Evolutionary conservation across 495 filamentous ascomycete species (phyloP).

Genomic region (Lichina pygmaea): DNA sequence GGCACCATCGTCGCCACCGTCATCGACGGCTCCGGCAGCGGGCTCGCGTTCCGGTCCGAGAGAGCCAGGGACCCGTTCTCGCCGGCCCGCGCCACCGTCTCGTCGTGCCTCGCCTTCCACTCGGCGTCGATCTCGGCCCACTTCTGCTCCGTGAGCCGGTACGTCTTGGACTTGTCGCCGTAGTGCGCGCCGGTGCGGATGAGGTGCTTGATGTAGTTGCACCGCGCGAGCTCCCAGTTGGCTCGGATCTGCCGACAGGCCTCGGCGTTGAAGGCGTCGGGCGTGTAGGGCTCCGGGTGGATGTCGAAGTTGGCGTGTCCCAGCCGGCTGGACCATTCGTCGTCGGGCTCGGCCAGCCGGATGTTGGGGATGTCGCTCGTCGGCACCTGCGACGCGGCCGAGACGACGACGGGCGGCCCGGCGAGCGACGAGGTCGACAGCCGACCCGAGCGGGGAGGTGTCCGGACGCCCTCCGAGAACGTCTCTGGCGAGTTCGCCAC

Average conservation of each 20-base stretch:
- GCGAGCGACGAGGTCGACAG: slow-evolving; percentile 57
- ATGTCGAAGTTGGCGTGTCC: slow-evolving; percentile 89
- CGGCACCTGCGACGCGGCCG: slow-evolving; percentile 12
- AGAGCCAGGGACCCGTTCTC: background rate
- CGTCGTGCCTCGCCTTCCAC: slow-evolving; percentile 36
- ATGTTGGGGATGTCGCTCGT: slow-evolving; percentile 33
- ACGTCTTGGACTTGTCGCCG: slow-evolving; percentile 58
- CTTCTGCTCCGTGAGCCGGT: slow-evolving; percentile 55
- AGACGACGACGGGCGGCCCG: slow-evolving; percentile 11
- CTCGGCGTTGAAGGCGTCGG: slow-evolving; percentile 27
- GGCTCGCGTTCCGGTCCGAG: slow-evolving; percentile 6
- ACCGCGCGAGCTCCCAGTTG: slow-evolving; percentile 57
- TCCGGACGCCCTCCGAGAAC: slow-evolving; percentile 19
- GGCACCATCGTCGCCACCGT: slow-evolving; percentile 25
- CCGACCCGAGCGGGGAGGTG: slow-evolving; percentile 55
- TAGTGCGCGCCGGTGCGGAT: slow-evolving; percentile 71
- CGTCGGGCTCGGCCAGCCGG: slow-evolving; percentile 32
- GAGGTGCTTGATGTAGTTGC: slow-evolving; percentile 61
- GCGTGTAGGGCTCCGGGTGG: slow-evolving; percentile 51
- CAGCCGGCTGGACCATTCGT: slow-evolving; percentile 58
- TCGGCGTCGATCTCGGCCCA: slow-evolving; percentile 48
- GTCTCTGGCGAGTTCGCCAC: slow-evolving; percentile 19
- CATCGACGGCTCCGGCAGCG: slow-evolving; percentile 19
- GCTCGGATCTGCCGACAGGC: slow-evolving; percentile 38
- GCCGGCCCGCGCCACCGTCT: slow-evolving; percentile 16